A percentile compares a stretch with the other conserved stretches of the same genome.
These are phyloP conservation scores for Aspergillus tubingensis DNA, from an alignment of 2,329 filamentous ascomycete genomes.

Conservation along the genomic window DNA sequence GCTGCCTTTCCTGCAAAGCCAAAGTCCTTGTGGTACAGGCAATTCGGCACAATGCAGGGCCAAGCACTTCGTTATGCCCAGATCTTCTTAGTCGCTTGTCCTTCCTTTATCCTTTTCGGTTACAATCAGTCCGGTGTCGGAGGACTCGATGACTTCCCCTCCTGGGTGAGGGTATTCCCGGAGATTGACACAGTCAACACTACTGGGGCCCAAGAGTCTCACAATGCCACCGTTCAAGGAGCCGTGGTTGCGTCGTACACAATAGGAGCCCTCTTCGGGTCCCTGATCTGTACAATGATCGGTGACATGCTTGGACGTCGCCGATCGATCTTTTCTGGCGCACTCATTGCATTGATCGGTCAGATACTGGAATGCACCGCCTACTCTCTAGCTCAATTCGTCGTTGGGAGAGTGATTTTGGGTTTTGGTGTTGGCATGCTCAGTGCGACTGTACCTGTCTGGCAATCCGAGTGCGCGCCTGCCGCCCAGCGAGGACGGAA, in stretches of 20 bases:
- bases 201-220: conserved; percentile 43
- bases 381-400: conserved; percentile 51
- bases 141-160: conserved; percentile 43
- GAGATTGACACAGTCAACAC: conserved; percentile 52
- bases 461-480: conserved; percentile 36
- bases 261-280: conserved; percentile 50
- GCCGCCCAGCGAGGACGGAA: conserved; percentile 24
- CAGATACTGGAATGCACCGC: conserved; percentile 48
- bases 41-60: conserved; percentile 3
- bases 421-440: conserved; percentile 48
- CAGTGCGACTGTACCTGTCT: conserved; percentile 49
- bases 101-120: conserved; percentile 52
- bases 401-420: conserved; percentile 48
- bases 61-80: conserved; percentile 14
- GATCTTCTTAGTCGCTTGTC: conserved; percentile 25
- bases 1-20: neutral
- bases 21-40: neutral
- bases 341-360: conserved; percentile 45
- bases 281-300: conserved; percentile 48
- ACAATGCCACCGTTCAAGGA: conserved; percentile 49
- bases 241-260: conserved; percentile 36
- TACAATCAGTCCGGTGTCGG: conserved; percentile 57
- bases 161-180: conserved; percentile 44
- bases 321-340: conserved; percentile 47
- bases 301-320: conserved; percentile 51